Conservation (phyloP, 495 filamentous ascomycete genomes). For the Daldinia loculata region DNA sequence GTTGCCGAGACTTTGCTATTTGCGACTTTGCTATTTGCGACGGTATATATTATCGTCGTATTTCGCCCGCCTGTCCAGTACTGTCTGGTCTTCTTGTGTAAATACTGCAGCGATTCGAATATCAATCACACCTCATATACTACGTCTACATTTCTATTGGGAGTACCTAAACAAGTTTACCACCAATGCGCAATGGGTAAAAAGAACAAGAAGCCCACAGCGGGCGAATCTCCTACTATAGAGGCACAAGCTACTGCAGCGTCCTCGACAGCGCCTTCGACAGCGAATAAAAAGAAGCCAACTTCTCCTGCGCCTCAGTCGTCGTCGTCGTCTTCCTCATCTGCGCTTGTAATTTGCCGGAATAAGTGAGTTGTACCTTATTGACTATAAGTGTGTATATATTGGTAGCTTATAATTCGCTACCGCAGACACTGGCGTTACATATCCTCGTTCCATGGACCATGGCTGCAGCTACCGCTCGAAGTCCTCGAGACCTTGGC, state of each 20-base stretch:
- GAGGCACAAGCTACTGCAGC: slow-evolving; percentile 37
- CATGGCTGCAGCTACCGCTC: slow-evolving; percentile 85
- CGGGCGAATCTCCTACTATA: slow-evolving; percentile 41
- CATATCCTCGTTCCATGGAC: slow-evolving; percentile 84
- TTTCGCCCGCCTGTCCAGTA: slow-evolving; percentile 8
- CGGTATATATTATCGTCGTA: slow-evolving; percentile 16
- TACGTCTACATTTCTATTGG: slow-evolving; percentile 14
- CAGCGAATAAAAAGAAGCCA: slow-evolving; percentile 40
- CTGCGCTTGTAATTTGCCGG: slow-evolving; percentile 72
- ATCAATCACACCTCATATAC: slow-evolving; percentile 19
- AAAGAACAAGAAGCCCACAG: slow-evolving; percentile 56
- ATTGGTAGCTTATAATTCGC: slow-evolving; percentile 21
- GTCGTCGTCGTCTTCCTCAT: slow-evolving; percentile 55
- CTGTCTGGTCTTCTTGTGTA: background rate
- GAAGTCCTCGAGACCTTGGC: slow-evolving; percentile 82
- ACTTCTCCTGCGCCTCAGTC: slow-evolving; percentile 51
- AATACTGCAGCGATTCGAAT: background rate
- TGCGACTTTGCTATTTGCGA: slow-evolving; percentile 12
- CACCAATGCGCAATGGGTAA: slow-evolving; percentile 52
- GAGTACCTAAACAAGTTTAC: slow-evolving; percentile 21
- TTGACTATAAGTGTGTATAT: slow-evolving; percentile 7
- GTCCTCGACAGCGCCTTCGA: slow-evolving; percentile 23
- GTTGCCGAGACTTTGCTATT: background rate
- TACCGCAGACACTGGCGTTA: slow-evolving; percentile 76
- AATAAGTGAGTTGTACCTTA: slow-evolving; percentile 66